Evolutionary conservation across 2,329 filamentous ascomycete species (phyloP), one percentile per base, ranked within the genome.

Genomic region (Fusarium nurragi): DNA sequence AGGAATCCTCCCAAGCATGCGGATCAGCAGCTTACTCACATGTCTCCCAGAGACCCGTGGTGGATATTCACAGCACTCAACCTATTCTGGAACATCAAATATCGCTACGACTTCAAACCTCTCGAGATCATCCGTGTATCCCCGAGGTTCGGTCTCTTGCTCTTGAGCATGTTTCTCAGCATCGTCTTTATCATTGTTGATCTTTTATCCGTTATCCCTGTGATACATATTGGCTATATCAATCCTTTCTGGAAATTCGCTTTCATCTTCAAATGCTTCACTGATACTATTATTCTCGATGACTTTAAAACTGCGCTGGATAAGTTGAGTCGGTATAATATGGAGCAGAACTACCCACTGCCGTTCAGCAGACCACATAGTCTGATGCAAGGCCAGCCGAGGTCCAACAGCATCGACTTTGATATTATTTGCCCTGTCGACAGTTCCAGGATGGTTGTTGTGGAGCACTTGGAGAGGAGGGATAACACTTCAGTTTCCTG

Each of bases 231-330:
- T 0, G 65, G 65, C 0, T 48, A 36, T 0, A 66, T 68, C 6
- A 68, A 68, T 5, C 65, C 65, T 0, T 68, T 68, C 1, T 68
- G 65, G 65, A 68, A 68, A 11, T 67, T 68, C 26, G 48, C 65
- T 0, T 67, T 64, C 3, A 52, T 68, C 6, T 68, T 68, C 80
- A 90, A 90, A 75, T 90, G 88, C 60, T 80, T 90, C 43, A 88
- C 87, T 19, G 88, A 90, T 70, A 86, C 84, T 0, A 86, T 90
- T 48, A 83, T 90, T 48, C 82, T 90, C 12, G 88, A 90, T 69
- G 88, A 90, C 68, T 90, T 90, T 81, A 89, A 89, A 70, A 88
- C 86, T 4, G 81, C 80, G 0, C 72, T 84, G 6, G 81, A 83
- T 19, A 67, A 67, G 13, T 36, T 67, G 1, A 67, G 64, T 16